phyloP scores from a whole-genome alignment of 495 filamentous ascomycete species.

The Aspergillus cristatus region DNA sequence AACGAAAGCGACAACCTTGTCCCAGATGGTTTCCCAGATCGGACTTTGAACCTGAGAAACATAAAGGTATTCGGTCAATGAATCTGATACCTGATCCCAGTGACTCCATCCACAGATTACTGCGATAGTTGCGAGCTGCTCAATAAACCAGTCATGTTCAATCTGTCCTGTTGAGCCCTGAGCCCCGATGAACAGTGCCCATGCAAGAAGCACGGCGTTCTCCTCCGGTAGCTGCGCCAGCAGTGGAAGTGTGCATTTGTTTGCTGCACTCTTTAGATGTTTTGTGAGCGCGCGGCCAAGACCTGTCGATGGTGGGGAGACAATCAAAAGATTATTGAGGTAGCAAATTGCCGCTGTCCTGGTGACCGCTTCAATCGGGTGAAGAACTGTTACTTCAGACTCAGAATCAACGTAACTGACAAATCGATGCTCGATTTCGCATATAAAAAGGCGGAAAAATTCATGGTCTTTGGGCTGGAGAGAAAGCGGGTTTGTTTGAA shows the following conservation, averaged over 20 bases:
- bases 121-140: constrained; percentile 15
- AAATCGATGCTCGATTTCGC: constrained; percentile 26
- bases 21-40: constrained; percentile 22
- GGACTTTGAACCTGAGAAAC: constrained; percentile 10
- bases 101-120: constrained; percentile 21
- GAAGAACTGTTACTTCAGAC: constrained; percentile 1
- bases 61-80: constrained; percentile 19
- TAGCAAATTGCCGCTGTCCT: constrained; percentile 23
- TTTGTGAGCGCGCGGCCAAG: constrained; percentile 30
- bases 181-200: constrained; percentile 25
- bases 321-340: constrained; percentile 25
- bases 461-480: constrained; percentile 13
- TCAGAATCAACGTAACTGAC: constrained; percentile 24
- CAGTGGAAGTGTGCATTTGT: constrained; percentile 10
- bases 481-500: constrained; percentile 6
- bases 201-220: constrained; percentile 16
- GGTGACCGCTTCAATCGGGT: constrained; percentile 22
- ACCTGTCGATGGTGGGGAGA: constrained; percentile 23
- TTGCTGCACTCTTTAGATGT: constrained; percentile 14
- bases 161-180: constrained; percentile 19
- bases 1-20: constrained; percentile 19
- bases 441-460: constrained; percentile 23
- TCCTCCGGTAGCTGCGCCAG: constrained; percentile 14
- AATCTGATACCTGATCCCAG: constrained; percentile 19
- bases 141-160: constrained; percentile 24